Evolutionary conservation across 805 yeast genomes (phyloP).

Genomic region (Lipomyces spencermartinsiae): DNA sequence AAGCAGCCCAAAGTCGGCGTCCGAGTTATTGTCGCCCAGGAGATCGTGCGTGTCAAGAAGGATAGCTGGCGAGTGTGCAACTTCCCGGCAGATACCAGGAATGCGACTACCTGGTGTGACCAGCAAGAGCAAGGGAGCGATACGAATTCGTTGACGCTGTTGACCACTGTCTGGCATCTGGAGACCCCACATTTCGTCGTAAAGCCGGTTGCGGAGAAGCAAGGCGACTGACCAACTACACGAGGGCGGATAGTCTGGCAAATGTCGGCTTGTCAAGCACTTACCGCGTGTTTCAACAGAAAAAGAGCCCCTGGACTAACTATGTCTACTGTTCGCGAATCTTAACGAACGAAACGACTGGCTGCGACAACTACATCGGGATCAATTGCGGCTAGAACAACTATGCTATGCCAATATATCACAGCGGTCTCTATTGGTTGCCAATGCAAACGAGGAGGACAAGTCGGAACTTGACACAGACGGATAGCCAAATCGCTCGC

Average conservation of each 20-base stretch:
- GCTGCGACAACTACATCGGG: background rate
- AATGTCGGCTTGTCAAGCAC: too few relatives aligned
- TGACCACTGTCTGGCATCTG: background rate
- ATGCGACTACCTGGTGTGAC: background rate
- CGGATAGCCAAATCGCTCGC: too few relatives aligned
- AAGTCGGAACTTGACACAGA: background rate
- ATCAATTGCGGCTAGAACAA: background rate
- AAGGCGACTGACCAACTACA: too few relatives aligned
- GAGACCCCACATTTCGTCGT: background rate
- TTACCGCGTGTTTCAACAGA: too few relatives aligned
- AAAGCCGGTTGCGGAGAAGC: background rate
- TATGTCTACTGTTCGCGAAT: background rate
- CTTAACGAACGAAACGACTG: background rate
- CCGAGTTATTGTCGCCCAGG: background rate
- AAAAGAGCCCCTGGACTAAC: too few relatives aligned
- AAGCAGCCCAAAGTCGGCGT: background rate
- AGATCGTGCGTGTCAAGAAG: constrained; percentile 22
- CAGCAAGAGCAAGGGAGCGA: background rate
- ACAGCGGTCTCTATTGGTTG: background rate
- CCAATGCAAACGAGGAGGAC: background rate
- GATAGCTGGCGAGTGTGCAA: constrained; percentile 27
- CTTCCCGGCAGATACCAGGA: too few relatives aligned
- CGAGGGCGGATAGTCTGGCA: too few relatives aligned
- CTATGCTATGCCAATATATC: background rate
- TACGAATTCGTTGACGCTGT: background rate